A percentile compares a stretch with the other conserved stretches of the same genome.
Conservation (phyloP, 78 protist species). For the Tieghemostelium lacteum region DNA sequence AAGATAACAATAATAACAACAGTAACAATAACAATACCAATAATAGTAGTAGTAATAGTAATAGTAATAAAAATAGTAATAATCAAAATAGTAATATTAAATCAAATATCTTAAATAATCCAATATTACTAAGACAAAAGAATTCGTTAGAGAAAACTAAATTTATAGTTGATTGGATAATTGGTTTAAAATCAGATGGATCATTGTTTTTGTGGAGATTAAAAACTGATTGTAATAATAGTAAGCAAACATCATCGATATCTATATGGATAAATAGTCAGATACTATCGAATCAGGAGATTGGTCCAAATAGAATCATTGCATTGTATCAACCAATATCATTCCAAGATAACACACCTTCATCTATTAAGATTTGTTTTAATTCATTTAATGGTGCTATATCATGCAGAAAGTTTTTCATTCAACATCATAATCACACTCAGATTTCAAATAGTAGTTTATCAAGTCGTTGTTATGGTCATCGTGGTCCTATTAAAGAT, state of each 20-base stretch:
- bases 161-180: constrained; percentile 55
- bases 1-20: neutral
- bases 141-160: constrained; percentile 26
- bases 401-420: constrained; percentile 44
- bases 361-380: constrained; percentile 43
- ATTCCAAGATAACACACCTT: constrained; percentile 52
- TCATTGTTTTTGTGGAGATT: constrained; percentile 52
- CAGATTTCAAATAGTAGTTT: constrained; percentile 56
- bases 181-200: constrained; percentile 40
- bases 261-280: constrained; percentile 42
- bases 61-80: neutral
- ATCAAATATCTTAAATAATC: constrained; percentile 24
- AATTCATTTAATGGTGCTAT: constrained; percentile 71
- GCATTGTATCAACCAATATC: constrained; percentile 67
- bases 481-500: constrained; percentile 2
- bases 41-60: neutral
- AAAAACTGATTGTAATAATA: constrained; percentile 34
- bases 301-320: constrained; percentile 65
- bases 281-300: constrained; percentile 50
- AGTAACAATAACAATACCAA: neutral
- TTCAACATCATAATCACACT: constrained; percentile 65
- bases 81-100: constrained; percentile 13
- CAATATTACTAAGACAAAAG: constrained; percentile 42
- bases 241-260: constrained; percentile 32
- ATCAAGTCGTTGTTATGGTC: constrained; percentile 58